A percentile compares a stretch with the other conserved stretches of the same genome.
Evolutionary conservation across 495 filamentous ascomycete genomes (phyloP).

Genomic region (Penicillium robsamsonii): DNA sequence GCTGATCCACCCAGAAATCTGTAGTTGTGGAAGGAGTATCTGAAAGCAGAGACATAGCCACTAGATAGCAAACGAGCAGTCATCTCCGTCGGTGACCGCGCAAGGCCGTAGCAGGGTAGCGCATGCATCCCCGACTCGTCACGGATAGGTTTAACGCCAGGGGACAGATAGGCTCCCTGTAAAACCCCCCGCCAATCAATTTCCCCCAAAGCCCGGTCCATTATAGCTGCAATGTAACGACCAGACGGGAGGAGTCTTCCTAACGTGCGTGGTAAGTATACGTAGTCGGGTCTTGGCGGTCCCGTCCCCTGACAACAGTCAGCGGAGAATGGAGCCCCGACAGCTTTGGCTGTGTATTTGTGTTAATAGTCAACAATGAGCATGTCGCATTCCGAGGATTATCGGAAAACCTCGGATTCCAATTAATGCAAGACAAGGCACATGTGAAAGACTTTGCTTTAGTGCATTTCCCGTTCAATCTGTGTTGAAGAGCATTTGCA

Average conservation of each 20-base stretch:
- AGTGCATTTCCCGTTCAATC: not conserved
- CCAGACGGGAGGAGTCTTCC: not conserved
- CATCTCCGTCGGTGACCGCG: not conserved
- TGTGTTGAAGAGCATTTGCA: not conserved
- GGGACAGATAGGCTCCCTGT: not conserved
- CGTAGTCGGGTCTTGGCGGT: slow-evolving; percentile 3
- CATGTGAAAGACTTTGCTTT: not conserved
- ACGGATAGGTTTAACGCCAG: slow-evolving; percentile 3
- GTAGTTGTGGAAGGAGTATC: not conserved
- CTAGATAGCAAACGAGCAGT: too few species aligned
- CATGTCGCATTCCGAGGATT: not conserved
- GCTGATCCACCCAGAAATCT: not conserved
- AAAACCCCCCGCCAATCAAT: not conserved
- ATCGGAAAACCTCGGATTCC: not conserved
- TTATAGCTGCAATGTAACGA: not conserved
- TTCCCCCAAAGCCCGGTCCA: not conserved
- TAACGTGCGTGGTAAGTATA: not conserved
- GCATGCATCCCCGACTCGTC: slow-evolving; percentile 7
- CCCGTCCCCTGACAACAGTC: slow-evolving; percentile 1
- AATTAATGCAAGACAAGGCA: not conserved
- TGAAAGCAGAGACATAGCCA: not conserved
- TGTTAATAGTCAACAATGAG: not conserved
- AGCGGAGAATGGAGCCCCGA: slow-evolving; percentile 2
- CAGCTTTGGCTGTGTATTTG: not conserved
- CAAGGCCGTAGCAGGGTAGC: not conserved